Base-by-base conservation (phyloP, 495 filamentous ascomycete genomes). In the Penicillium lagena region DNA sequence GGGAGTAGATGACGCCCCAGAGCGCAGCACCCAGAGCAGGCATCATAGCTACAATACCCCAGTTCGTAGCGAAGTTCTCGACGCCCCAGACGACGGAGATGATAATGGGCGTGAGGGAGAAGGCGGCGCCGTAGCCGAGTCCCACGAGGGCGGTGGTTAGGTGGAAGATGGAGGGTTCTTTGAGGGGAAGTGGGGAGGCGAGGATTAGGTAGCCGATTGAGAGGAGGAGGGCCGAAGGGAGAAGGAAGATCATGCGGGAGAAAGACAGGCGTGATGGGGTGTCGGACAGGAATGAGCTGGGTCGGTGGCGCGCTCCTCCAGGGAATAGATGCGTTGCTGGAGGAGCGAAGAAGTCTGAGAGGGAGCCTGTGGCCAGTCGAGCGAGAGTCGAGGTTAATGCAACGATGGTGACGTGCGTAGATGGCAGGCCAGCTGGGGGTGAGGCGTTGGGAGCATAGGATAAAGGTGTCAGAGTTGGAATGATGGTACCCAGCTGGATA, bases 21-120 rank as follows among this genome's bases (percentile, higher is more conserved):
- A 90, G 70, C 0, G 87, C 84, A 0, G 90, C 89, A 0, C 91
- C 91, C 2, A 79, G 62, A 1, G 90, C 93, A 8, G 93, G 93
- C 39, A 90, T 84, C 70, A 94, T 87, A 30, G 87, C 87, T 12
- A 98, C 82, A 47, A 96, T 89, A 11, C 93, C 93, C 83, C 91
- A 98, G 54, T 98, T 97, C 2, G 93, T 98, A 46, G 87, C 93
- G 62, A 97, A 97, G 63, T 97, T 98, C 68, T 96, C 88, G 2
- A 95, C 89, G 31, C 93, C 93, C 93, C 93, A 98, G 36, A 97
- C 90, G 17, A 96, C 87, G 41, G 79, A 85, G 51, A 96, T 82
- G 47, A 96, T 85, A 56, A 96, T 96, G 4, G 93, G 93, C 1
- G 82, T 80, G 11, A 98, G 76, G 33, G 81, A 85, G 68, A 98